Percentiles rank a stretch among this genome's conserved stretches.
Evolutionary conservation across 1,139 yeast species (phyloP).

Genomic region (Groenewaldozyma auringiensis): DNA sequence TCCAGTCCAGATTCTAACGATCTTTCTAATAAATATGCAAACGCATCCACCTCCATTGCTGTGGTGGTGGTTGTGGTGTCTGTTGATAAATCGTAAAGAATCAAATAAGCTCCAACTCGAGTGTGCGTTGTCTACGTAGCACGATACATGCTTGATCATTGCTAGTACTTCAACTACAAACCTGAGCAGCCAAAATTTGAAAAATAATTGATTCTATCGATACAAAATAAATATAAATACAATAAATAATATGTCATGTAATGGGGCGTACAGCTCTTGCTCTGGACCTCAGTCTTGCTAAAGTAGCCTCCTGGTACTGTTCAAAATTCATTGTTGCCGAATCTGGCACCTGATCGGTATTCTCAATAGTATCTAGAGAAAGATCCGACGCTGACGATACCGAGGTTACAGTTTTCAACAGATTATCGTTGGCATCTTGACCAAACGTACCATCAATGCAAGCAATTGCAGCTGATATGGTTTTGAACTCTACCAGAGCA

Average conservation of each 20-base stretch:
- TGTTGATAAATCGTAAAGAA: no score
- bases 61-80: no score
- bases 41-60: conserved; percentile 5
- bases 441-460: background rate
- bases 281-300: background rate
- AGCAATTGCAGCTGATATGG: conserved; percentile 1
- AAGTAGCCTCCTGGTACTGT: background rate
- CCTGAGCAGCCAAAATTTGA: background rate
- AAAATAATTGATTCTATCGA: background rate
- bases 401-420: background rate
- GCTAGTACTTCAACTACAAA: background rate
- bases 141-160: no score
- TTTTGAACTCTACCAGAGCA: background rate
- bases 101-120: no score
- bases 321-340: background rate
- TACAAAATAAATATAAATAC: background rate
- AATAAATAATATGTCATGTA: no score
- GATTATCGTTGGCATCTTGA: background rate
- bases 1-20: background rate
- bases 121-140: no score
- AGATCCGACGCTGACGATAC: background rate
- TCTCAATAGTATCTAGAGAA: background rate
- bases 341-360: background rate
- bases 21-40: conserved; percentile 6
- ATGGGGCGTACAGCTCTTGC: background rate